Evolutionary conservation across 768 basidiomycete genomes (phyloP).

Genomic region (Lentinula guzmanii): DNA sequence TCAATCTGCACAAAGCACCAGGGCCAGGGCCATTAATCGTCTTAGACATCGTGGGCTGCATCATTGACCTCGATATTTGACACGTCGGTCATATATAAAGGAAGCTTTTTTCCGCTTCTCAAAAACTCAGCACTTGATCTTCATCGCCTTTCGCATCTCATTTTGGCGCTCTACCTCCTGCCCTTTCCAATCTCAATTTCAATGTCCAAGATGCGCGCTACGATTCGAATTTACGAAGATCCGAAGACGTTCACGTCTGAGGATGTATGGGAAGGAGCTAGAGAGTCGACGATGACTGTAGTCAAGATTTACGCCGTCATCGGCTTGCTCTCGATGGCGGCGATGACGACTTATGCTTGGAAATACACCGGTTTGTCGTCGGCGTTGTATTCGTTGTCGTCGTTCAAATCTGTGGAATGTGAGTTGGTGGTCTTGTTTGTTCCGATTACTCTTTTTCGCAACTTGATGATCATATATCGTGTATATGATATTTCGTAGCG

Average conservation of each 20-base stretch:
- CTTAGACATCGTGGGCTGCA: not conserved
- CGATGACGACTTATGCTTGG: not conserved
- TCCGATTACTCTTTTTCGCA: no score
- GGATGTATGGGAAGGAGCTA: constrained; percentile 2
- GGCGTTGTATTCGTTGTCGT: not conserved
- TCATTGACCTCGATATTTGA: not conserved
- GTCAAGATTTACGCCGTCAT: not conserved
- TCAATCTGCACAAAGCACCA: not conserved
- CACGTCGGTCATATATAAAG: not conserved
- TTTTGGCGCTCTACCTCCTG: no score
- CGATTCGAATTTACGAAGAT: constrained; percentile 1
- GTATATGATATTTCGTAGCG: not conserved
- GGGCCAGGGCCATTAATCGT: not conserved
- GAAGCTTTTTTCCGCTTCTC: no score
- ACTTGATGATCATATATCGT: not conserved
- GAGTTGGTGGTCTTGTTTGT: not conserved
- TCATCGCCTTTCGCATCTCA: not conserved
- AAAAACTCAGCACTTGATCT: no score
- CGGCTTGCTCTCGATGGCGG: not conserved
- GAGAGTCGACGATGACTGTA: not conserved
- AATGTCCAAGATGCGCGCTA: constrained; percentile 3
- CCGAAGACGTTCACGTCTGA: not conserved
- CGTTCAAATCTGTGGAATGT: not conserved
- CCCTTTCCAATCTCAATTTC: not conserved
- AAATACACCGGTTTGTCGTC: not conserved